These are phyloP conservation scores for Tremellales sp. DNA, from an alignment of 1,284 basidiomycete genomes.

Conservation along the genomic window DNA sequence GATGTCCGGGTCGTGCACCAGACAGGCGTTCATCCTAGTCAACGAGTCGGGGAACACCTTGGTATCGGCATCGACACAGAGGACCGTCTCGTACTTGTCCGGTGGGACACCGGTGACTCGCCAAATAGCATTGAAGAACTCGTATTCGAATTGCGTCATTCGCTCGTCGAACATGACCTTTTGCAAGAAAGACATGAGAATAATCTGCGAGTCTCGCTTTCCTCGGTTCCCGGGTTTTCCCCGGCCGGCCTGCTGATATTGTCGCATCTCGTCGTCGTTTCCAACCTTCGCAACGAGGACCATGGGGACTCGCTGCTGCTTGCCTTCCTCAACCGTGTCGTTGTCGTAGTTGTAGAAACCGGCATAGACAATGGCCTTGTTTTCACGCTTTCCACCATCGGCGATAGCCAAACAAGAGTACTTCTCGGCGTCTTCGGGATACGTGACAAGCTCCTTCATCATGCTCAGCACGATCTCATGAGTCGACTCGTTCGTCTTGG, in stretches of 20 bases:
- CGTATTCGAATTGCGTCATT: constrained; percentile 99
- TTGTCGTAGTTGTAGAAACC: constrained; percentile 97
- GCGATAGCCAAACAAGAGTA: constrained; percentile 98
- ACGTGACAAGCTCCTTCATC: constrained; percentile 95
- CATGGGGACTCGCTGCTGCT: constrained; percentile 95
- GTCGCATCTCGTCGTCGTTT: constrained; percentile 81
- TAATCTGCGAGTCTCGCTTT: constrained; percentile 96
- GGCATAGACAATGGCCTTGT: constrained; percentile 98
- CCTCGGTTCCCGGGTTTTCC: constrained; percentile 96
- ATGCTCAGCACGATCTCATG: constrained; percentile 92
- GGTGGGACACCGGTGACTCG: constrained; percentile 90
- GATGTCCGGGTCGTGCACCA: constrained; percentile 93
- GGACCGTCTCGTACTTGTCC: constrained; percentile 90
- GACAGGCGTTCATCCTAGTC: constrained; percentile 86
- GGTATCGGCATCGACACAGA: constrained; percentile 98
- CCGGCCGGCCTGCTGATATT: constrained; percentile 38
- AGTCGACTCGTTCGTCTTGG: constrained; percentile 63
- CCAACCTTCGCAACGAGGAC: constrained; percentile 91
- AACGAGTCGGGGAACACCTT: constrained; percentile 94
- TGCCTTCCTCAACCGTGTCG: constrained; percentile 81
- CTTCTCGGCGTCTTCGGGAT: constrained; percentile 79
- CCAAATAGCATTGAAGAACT: constrained; percentile 98
- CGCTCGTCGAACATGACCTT: constrained; percentile 99
- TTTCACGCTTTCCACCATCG: constrained; percentile 97
- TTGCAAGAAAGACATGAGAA: constrained; percentile 96